These are phyloP conservation scores for Rhodotorula babjevae DNA, from an alignment of 768 basidiomycete genomes.

Conservation along the genomic window DNA sequence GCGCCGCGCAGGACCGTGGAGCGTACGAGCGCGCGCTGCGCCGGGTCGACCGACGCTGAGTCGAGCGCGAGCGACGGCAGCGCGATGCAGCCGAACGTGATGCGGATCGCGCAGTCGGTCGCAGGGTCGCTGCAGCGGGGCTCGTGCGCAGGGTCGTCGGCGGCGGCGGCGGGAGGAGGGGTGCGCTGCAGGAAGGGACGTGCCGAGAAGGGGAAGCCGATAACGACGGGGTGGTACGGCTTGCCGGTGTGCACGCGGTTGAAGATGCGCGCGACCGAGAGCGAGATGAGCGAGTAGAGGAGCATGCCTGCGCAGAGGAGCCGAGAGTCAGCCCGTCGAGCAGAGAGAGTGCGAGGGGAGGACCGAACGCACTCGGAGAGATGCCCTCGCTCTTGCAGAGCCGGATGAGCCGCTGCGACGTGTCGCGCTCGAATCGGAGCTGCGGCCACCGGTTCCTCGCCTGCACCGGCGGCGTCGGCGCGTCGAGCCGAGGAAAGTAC, in stretches of 20 bases:
- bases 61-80: constrained; percentile 10
- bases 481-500: not conserved
- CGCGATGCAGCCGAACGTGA: constrained; percentile 24
- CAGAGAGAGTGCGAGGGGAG: too few species aligned
- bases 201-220: constrained; percentile 35
- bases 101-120: constrained; percentile 29
- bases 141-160: not conserved
- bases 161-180: not conserved
- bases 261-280: constrained; percentile 20
- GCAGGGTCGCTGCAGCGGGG: constrained; percentile 9
- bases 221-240: constrained; percentile 26
- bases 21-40: not conserved
- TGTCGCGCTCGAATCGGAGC: not conserved
- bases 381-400: constrained; percentile 8
- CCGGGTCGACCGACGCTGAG: not conserved
- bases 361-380: constrained; percentile 6
- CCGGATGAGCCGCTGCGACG: not conserved
- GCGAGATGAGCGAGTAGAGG: constrained; percentile 23
- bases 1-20: constrained; percentile 10
- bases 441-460: constrained; percentile 8
- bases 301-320: constrained; percentile 27
- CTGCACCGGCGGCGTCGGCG: not conserved
- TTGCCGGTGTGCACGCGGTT: not conserved
- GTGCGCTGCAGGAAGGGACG: constrained; percentile 12
- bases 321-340: not conserved